Evolutionary conservation across 139 green algal species (phyloP).

Genomic region (Chlamydomonas sp.): DNA sequence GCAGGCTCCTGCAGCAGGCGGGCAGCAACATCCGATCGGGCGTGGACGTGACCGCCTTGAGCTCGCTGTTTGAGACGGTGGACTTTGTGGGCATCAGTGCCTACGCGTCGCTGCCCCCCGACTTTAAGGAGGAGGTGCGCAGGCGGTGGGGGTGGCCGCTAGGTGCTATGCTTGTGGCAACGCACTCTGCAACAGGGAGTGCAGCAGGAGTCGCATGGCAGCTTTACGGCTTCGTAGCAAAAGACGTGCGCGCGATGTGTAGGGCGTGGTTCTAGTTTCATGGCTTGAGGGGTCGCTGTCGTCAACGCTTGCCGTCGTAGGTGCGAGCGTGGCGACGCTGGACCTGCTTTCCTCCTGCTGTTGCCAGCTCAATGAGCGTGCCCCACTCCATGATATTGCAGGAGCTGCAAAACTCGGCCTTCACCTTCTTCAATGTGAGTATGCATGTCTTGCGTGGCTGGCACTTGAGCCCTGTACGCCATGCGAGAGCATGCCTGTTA

Average conservation of each 20-base stretch:
- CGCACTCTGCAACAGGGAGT: too few relatives aligned
- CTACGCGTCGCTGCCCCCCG: background rate
- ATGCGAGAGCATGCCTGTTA: too few relatives aligned
- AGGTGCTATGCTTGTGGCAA: background rate
- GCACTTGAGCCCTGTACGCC: too few relatives aligned
- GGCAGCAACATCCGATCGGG: background rate
- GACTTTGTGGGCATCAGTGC: conserved; percentile 1
- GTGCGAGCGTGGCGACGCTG: too few relatives aligned
- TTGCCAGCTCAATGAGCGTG: background rate
- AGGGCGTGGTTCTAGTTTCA: too few relatives aligned
- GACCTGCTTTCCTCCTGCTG: background rate
- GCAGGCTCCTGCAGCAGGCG: background rate
- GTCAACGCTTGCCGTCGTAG: too few relatives aligned
- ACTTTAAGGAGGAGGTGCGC: background rate
- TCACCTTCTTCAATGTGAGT: conserved; percentile 8
- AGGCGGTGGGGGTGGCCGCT: background rate
- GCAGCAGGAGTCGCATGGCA: too few relatives aligned
- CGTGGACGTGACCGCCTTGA: background rate
- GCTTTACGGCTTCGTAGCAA: too few relatives aligned
- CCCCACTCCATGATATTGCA: background rate
- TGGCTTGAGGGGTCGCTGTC: too few relatives aligned
- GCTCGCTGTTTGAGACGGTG: background rate
- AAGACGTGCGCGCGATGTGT: too few relatives aligned
- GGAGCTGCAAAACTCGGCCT: conserved; percentile 10
- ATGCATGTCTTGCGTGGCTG: too few relatives aligned